A percentile compares a stretch with the other conserved stretches of the same genome.
Conservation (phyloP, 1,284 basidiomycete genomes). For the Neotropicomus parvogracilis region DNA sequence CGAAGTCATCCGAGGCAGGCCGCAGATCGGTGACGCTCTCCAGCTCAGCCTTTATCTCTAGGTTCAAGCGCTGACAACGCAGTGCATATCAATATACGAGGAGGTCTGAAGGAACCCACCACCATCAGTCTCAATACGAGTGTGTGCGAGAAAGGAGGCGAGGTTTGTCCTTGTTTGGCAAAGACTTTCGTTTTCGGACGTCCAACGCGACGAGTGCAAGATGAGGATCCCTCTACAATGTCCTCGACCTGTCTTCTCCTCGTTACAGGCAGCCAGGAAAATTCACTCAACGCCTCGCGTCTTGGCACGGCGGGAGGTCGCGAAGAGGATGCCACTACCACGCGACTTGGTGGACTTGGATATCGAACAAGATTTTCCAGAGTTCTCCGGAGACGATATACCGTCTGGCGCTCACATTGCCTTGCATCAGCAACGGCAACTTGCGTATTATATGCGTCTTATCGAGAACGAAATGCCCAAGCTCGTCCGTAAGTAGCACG, state of each 20-base stretch:
- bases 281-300: slow-evolving; percentile 22
- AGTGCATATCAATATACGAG: background rate
- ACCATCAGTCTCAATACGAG: too few relatives aligned
- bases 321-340: slow-evolving; percentile 28
- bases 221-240: slow-evolving; percentile 23
- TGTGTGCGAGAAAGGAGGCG: too few relatives aligned
- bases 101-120: slow-evolving; percentile 33
- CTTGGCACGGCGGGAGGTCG: slow-evolving; percentile 26
- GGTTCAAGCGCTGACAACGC: slow-evolving; percentile 45
- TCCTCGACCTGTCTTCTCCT: slow-evolving; percentile 12
- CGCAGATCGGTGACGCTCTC: slow-evolving; percentile 70
- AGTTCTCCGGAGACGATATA: slow-evolving; percentile 56
- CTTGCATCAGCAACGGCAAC: slow-evolving; percentile 65
- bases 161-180: slow-evolving; percentile 32
- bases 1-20: slow-evolving; percentile 62
- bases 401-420: slow-evolving; percentile 65
- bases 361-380: slow-evolving; percentile 29
- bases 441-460: slow-evolving; percentile 70
- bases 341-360: slow-evolving; percentile 32
- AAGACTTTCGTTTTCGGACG: background rate
- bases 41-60: slow-evolving; percentile 74
- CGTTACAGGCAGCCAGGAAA: slow-evolving; percentile 12
- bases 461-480: slow-evolving; percentile 83
- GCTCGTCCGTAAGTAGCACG: slow-evolving; percentile 63
- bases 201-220: background rate